These are phyloP conservation scores for Collybia mongolica DNA, from an alignment of 768 basidiomycete species.

Conservation along the genomic window DNA sequence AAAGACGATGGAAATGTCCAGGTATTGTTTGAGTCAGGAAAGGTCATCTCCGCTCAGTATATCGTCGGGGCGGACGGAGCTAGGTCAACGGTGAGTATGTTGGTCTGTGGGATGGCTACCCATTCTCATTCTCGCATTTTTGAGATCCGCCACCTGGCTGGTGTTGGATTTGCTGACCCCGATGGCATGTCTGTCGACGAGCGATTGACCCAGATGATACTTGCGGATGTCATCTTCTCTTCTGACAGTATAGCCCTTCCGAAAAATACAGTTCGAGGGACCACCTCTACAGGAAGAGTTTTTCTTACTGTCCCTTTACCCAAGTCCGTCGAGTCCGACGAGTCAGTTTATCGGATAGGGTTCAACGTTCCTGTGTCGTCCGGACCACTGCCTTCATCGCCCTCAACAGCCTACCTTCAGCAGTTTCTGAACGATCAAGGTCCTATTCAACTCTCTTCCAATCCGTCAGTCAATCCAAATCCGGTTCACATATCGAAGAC, in stretches of 20 bases:
- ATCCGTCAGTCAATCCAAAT: slow-evolving; percentile 29
- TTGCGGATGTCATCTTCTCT: slow-evolving; percentile 45
- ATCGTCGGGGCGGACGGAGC: slow-evolving; percentile 54
- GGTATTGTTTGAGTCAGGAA: slow-evolving; percentile 47
- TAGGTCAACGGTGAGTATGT: slow-evolving; percentile 35
- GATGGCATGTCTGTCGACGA: slow-evolving; percentile 25
- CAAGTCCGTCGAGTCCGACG: slow-evolving; percentile 16
- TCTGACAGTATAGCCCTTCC: slow-evolving; percentile 21
- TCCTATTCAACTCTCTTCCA: slow-evolving; percentile 29
- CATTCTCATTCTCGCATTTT: not conserved
- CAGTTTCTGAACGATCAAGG: slow-evolving; percentile 38
- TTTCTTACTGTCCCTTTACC: slow-evolving; percentile 38
- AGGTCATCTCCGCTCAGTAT: slow-evolving; percentile 39
- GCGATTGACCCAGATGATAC: slow-evolving; percentile 35
- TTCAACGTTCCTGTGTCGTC: slow-evolving; percentile 32
- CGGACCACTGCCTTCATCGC: slow-evolving; percentile 32
- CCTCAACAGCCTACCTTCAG: slow-evolving; percentile 42
- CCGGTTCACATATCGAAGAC: slow-evolving; percentile 32
- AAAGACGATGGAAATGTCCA: slow-evolving; percentile 29
- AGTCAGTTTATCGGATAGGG: slow-evolving; percentile 36
- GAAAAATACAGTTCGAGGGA: slow-evolving; percentile 16
- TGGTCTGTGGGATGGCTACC: not conserved
- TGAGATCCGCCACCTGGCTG: slow-evolving; percentile 41
- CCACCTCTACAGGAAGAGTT: slow-evolving; percentile 26
- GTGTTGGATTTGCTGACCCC: slow-evolving; percentile 45